These are phyloP conservation scores for Coniferiporia sulphurascens DNA, from an alignment of 1,284 basidiomycete species.

Conservation along the genomic window DNA sequence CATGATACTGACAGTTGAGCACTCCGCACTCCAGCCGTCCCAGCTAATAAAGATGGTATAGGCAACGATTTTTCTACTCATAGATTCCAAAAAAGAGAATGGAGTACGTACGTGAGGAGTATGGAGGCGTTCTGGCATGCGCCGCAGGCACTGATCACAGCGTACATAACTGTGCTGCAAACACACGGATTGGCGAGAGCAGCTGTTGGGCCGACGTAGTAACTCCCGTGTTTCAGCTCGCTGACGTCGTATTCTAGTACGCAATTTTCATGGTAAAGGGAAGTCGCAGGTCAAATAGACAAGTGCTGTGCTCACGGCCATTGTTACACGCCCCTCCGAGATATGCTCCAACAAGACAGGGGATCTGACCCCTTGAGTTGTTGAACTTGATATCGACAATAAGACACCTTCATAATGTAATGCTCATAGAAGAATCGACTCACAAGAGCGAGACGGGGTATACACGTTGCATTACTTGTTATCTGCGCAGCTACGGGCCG, in stretches of 20 bases:
- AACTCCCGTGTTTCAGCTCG: constrained; percentile 6
- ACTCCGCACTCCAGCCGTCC: constrained; percentile 10
- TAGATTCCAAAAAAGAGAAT: not conserved
- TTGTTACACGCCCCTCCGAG: constrained; percentile 17
- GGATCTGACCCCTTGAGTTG: constrained; percentile 30
- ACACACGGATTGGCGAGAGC: constrained; percentile 15
- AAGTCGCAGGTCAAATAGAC: not conserved
- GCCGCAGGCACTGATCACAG: constrained; percentile 18
- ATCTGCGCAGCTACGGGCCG: constrained; percentile 9
- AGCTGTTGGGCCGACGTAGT: constrained; percentile 18
- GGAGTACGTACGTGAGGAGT: constrained; percentile 9
- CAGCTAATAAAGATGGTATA: not conserved
- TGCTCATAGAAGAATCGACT: not conserved
- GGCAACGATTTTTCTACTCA: not conserved
- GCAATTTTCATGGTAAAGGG: not conserved
- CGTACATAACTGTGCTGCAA: constrained; percentile 21
- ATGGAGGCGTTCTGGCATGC: constrained; percentile 20
- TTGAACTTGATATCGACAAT: constrained; percentile 23
- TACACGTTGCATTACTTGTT: constrained; percentile 17
- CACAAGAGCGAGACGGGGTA: constrained; percentile 1
- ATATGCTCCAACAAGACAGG: constrained; percentile 26
- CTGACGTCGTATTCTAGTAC: constrained; percentile 17
- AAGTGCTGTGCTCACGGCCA: constrained; percentile 14
- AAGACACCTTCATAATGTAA: not conserved
- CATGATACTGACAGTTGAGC: constrained; percentile 4